A percentile compares a stretch with the other conserved stretches of the same genome.
These are phyloP conservation scores for Colletotrichum karsti DNA, from an alignment of 2,329 filamentous ascomycete genomes.

Conservation along the genomic window DNA sequence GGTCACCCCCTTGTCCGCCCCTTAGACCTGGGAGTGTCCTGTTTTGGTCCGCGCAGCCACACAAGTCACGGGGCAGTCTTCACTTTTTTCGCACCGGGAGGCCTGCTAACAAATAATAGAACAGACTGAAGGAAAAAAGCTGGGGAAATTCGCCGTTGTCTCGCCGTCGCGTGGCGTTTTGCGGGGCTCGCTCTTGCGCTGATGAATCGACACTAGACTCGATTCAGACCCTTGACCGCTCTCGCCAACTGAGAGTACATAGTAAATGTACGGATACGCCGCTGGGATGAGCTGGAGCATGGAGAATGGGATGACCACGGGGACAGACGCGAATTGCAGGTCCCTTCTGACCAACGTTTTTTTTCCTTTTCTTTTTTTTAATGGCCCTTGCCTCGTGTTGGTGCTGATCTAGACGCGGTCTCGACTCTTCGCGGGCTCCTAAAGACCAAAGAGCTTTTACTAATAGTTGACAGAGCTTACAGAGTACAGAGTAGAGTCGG, in stretches of 20 bases:
- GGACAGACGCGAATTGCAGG: background rate
- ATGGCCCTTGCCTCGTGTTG: background rate
- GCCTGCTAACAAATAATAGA: background rate
- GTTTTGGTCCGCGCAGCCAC: background rate
- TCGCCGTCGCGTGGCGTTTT: conserved; percentile 33
- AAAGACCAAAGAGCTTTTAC: no score
- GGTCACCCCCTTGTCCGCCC: background rate
- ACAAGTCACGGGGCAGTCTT: conserved; percentile 2
- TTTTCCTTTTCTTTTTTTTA: background rate
- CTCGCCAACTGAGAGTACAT: background rate
- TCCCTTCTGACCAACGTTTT: conserved; percentile 5
- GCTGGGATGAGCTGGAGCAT: background rate
- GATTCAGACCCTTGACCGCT: conserved; percentile 25
- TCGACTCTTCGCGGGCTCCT: no score
- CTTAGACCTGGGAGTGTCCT: background rate
- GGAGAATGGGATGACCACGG: background rate
- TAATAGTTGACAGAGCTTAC: background rate
- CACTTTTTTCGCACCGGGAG: background rate
- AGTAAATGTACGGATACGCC: background rate
- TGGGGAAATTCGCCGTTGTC: conserved; percentile 31
- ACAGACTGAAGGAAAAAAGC: background rate
- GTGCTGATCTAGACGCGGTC: background rate
- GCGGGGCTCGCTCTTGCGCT: conserved; percentile 21
- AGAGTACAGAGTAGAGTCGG: no score
- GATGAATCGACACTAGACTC: conserved; percentile 25